These are phyloP conservation scores for Chrysosporium queenslandicum DNA, from an alignment of 2,329 filamentous ascomycete species.

Conservation along the genomic window DNA sequence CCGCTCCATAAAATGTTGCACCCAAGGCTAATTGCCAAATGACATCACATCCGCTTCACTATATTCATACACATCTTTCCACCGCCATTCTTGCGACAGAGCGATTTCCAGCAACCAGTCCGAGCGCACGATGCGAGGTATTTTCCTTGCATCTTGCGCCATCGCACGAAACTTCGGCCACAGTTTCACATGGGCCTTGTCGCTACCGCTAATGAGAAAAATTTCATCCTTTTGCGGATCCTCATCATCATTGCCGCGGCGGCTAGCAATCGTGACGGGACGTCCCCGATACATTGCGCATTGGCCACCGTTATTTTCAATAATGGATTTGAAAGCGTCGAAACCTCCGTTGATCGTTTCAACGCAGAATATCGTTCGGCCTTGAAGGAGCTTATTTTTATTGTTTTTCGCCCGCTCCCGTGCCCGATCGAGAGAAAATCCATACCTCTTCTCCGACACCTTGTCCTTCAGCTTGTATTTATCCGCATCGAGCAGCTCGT, in stretches of 20 bases:
- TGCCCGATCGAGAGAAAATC: slow-evolving; percentile 58
- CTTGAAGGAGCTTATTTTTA: slow-evolving; percentile 62
- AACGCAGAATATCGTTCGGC: slow-evolving; percentile 75
- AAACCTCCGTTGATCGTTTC: slow-evolving; percentile 67
- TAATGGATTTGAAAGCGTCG: slow-evolving; percentile 76
- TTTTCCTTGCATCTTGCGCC: slow-evolving; percentile 67
- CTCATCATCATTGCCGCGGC: slow-evolving; percentile 33
- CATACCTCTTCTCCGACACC: slow-evolving; percentile 61
- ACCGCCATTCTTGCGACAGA: slow-evolving; percentile 74
- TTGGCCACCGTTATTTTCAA: slow-evolving; percentile 76
- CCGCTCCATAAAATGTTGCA: neutral
- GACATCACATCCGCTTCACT: slow-evolving; percentile 25
- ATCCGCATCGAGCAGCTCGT: slow-evolving; percentile 53
- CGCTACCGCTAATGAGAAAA: slow-evolving; percentile 67
- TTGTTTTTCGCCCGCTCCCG: slow-evolving; percentile 64
- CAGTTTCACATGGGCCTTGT: slow-evolving; percentile 57
- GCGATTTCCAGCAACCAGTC: slow-evolving; percentile 88
- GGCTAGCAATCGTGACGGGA: slow-evolving; percentile 56
- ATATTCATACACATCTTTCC: slow-evolving; percentile 51
- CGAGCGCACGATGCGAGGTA: slow-evolving; percentile 66
- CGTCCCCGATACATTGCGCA: slow-evolving; percentile 69
- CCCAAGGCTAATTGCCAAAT: slow-evolving; percentile 18
- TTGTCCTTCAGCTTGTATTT: slow-evolving; percentile 61
- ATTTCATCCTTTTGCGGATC: slow-evolving; percentile 59
- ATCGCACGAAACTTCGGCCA: slow-evolving; percentile 74